These are phyloP conservation scores for Cytospora mali DNA, from an alignment of 2,329 filamentous ascomycete genomes.

Conservation along the genomic window DNA sequence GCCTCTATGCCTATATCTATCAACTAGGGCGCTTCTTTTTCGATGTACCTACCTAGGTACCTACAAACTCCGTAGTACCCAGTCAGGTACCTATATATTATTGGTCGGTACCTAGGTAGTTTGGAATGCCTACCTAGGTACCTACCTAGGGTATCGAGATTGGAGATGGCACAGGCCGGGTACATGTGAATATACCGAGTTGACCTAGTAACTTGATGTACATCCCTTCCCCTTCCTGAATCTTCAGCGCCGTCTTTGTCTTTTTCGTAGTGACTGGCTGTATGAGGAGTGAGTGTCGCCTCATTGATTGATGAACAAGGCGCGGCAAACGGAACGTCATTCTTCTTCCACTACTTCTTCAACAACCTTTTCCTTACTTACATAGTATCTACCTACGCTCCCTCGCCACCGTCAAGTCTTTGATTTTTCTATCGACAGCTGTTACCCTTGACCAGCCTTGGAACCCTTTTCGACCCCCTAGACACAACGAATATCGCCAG, in stretches of 20 bases:
- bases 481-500: not conserved
- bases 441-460: not conserved
- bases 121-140: too few species aligned
- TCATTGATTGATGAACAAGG: slow-evolving; percentile 11
- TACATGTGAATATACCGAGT: not conserved
- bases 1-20: too few species aligned
- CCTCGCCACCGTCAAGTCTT: not conserved
- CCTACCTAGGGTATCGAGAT: not conserved
- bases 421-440: not conserved
- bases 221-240: not conserved
- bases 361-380: not conserved
- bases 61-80: not conserved
- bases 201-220: slow-evolving; percentile 1
- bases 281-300: slow-evolving; percentile 16
- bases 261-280: too few species aligned
- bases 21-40: too few species aligned
- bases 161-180: not conserved
- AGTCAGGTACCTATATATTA: not conserved
- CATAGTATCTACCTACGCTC: not conserved
- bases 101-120: not conserved
- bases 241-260: too few species aligned
- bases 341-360: slow-evolving; percentile 7
- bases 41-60: not conserved
- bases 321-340: slow-evolving; percentile 17
- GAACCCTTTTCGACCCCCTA: not conserved